Evolutionary conservation across 352 stramenopile species (phyloP).

Genomic region (Sclerospora graminicola): DNA sequence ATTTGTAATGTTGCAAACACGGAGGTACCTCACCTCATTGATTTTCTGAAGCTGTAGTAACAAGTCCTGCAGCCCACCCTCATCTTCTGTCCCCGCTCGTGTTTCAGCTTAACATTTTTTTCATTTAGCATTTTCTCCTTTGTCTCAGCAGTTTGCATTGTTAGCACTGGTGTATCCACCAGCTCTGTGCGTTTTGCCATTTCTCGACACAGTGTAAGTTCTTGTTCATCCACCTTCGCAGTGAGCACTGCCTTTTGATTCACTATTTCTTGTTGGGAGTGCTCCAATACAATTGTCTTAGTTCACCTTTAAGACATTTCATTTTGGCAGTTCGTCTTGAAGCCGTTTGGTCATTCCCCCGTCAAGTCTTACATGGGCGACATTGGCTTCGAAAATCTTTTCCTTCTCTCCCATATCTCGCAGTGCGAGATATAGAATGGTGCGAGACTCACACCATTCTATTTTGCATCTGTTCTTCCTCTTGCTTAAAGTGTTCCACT

Average conservation of each 20-base stretch:
- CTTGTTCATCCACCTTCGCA: constrained; percentile 41
- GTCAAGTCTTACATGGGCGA: constrained; percentile 51
- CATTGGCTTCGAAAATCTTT: constrained; percentile 53
- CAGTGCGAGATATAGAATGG: too few relatives aligned
- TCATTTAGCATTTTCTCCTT: constrained; percentile 38
- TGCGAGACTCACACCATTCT: too few relatives aligned
- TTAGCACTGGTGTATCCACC: constrained; percentile 56
- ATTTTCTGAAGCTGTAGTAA: constrained; percentile 45
- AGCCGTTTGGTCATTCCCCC: constrained; percentile 41
- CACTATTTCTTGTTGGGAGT: constrained; percentile 23
- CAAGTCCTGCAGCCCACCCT: constrained; percentile 48
- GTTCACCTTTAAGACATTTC: constrained; percentile 26
- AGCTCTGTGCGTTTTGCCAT: constrained; percentile 58
- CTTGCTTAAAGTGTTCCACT: constrained; percentile 52
- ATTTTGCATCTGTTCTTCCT: constrained; percentile 49
- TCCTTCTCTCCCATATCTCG: constrained; percentile 59
- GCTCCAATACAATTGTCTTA: constrained; percentile 39
- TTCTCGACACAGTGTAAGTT: constrained; percentile 42
- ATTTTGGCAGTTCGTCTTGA: constrained; percentile 32
- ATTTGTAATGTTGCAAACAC: background rate
- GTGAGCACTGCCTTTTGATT: constrained; percentile 28
- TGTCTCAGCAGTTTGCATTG: constrained; percentile 40
- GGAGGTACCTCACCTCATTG: constrained; percentile 32
- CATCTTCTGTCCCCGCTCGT: constrained; percentile 53
- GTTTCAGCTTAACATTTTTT: constrained; percentile 32